phyloP scores from a whole-genome alignment of 108 stramenopile species.

The Skeletonema tropicum region DNA sequence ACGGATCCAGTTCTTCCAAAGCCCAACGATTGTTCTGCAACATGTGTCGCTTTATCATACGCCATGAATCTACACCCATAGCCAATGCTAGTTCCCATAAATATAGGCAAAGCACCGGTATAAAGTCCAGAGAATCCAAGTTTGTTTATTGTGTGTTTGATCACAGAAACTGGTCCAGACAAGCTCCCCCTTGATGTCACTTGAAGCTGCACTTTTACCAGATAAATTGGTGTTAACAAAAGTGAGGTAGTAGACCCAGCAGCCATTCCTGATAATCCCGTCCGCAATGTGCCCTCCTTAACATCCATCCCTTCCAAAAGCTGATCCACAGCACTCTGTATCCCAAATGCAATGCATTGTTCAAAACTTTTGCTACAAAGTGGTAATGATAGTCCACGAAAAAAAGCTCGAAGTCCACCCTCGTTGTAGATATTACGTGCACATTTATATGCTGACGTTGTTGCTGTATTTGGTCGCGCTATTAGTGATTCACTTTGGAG shows the following conservation, averaged over 20 bases:
- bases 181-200: neutral
- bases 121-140: neutral
- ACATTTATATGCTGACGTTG: neutral
- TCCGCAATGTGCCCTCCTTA: neutral
- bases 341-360: neutral
- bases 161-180: neutral
- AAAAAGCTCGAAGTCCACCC: neutral
- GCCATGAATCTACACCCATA: neutral
- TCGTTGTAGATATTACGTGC: neutral
- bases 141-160: neutral
- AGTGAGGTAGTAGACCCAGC: neutral
- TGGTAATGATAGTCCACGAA: neutral
- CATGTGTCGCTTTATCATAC: neutral
- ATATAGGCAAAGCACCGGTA: neutral
- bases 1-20: neutral
- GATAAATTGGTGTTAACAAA: conserved; percentile 2
- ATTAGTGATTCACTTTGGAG: neutral
- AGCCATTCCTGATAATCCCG: neutral
- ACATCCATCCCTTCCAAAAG: neutral
- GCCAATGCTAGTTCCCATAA: neutral
- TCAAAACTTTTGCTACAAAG: neutral
- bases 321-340: neutral
- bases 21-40: neutral
- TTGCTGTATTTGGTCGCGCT: neutral
- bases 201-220: neutral